Conservation (phyloP, 2,329 filamentous ascomycete species). For the Penicillium verrucosum region DNA sequence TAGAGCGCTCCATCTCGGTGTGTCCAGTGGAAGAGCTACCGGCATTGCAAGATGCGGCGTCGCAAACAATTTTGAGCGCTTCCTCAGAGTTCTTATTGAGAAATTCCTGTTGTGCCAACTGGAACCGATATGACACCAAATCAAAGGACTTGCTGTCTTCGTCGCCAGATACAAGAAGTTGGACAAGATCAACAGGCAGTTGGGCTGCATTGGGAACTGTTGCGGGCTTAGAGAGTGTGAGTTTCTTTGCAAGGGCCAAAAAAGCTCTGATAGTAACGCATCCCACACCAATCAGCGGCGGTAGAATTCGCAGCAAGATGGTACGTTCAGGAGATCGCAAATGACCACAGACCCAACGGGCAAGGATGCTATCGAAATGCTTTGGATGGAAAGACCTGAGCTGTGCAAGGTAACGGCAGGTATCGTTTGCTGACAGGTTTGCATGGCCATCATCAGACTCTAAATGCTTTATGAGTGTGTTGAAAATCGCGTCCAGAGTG, state of each 20-base stretch:
- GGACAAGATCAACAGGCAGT: conserved; percentile 32
- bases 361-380: conserved; percentile 43
- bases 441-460: conserved; percentile 29
- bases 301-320: conserved; percentile 35
- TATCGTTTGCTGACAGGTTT: conserved; percentile 34
- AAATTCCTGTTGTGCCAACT: conserved; percentile 40
- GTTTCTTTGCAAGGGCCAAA: conserved; percentile 34
- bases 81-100: conserved; percentile 34
- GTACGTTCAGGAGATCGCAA: conserved; percentile 35
- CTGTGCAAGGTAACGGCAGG: conserved; percentile 42
- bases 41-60: conserved; percentile 25
- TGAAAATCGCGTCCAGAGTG: conserved; percentile 43
- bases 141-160: conserved; percentile 24
- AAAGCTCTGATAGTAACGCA: conserved; percentile 44
- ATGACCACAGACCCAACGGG: conserved; percentile 42
- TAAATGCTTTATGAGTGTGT: conserved; percentile 40
- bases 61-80: conserved; percentile 33
- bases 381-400: conserved; percentile 44
- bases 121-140: conserved; percentile 42
- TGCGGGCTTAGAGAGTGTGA: conserved; percentile 26
- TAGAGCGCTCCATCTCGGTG: conserved; percentile 20
- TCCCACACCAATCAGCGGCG: conserved; percentile 45
- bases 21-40: conserved; percentile 4
- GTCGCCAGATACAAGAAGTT: conserved; percentile 29
- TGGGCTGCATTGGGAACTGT: conserved; percentile 27